phyloP scores from a whole-genome alignment of 2,329 filamentous ascomycete species.

The Trichoderma harzianum region DNA sequence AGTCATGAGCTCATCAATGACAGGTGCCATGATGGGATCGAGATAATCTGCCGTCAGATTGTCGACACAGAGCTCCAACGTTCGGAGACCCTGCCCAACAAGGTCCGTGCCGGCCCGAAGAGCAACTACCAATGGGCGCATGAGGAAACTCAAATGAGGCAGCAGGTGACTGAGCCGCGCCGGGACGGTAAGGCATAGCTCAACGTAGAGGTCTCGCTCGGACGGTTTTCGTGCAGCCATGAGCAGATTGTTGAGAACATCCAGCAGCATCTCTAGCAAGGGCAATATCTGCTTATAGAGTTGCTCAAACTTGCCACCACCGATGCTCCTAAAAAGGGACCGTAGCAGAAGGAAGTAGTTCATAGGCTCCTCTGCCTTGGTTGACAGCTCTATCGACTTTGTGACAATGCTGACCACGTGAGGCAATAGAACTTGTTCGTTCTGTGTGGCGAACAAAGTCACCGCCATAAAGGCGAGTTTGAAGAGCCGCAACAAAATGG shows the following conservation, averaged over 20 bases:
- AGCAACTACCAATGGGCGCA: slow-evolving; percentile 96
- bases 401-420: slow-evolving; percentile 98
- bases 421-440: slow-evolving; percentile 90
- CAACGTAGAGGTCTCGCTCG: slow-evolving; percentile 93
- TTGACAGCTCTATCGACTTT: slow-evolving; percentile 93
- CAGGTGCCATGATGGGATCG: slow-evolving; percentile 97
- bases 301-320: slow-evolving; percentile 94
- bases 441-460: slow-evolving; percentile 88
- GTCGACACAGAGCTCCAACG: slow-evolving; percentile 93
- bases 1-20: slow-evolving; percentile 98
- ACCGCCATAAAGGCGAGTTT: slow-evolving; percentile 99
- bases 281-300: slow-evolving; percentile 98
- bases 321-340: slow-evolving; percentile 93
- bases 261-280: slow-evolving; percentile 92
- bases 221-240: slow-evolving; percentile 84
- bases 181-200: slow-evolving; percentile 92
- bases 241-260: slow-evolving; percentile 93
- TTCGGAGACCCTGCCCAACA: slow-evolving; percentile 89
- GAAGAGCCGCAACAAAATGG: slow-evolving; percentile 88
- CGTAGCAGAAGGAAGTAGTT: slow-evolving; percentile 95
- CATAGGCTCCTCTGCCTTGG: slow-evolving; percentile 93
- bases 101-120: slow-evolving; percentile 87
- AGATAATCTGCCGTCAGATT: slow-evolving; percentile 97
- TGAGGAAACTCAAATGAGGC: slow-evolving; percentile 92
- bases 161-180: slow-evolving; percentile 90